Conservation (phyloP, 148 eudicot species). For the Limonium bicolor region DNA sequence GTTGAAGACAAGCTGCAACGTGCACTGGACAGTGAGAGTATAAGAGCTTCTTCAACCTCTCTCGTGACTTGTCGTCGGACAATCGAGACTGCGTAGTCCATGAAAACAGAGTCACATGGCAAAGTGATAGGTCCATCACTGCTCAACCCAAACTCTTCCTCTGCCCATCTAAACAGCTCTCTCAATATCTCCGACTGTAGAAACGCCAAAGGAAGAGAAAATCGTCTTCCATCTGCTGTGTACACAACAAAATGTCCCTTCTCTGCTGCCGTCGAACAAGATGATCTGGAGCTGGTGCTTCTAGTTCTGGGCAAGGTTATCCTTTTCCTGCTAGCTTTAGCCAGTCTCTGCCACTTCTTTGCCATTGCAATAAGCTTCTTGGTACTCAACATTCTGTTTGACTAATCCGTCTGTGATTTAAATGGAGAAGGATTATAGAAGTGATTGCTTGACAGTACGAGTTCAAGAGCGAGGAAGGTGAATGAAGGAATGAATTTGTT, state of each 20-base stretch:
- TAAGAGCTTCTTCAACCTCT: too few relatives aligned
- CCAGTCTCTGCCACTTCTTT: not conserved
- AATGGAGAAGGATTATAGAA: too few relatives aligned
- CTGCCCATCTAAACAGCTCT: conserved; percentile 1
- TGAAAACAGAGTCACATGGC: conserved; percentile 5
- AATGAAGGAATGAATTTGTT: too few relatives aligned
- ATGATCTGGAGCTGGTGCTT: too few relatives aligned
- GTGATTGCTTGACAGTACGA: too few relatives aligned
- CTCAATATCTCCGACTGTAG: not conserved
- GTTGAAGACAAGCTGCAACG: too few relatives aligned
- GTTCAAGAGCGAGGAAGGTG: too few relatives aligned
- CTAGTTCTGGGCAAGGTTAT: not conserved
- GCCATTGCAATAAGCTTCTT: conserved; percentile 5
- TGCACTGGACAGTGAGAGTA: too few relatives aligned
- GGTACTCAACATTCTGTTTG: not conserved
- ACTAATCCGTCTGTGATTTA: too few relatives aligned
- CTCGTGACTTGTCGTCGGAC: conserved; percentile 6
- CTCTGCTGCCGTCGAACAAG: too few relatives aligned
- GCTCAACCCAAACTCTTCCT: conserved; percentile 4
- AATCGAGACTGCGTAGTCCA: conserved; percentile 14
- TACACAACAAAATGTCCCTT: conserved; percentile 8
- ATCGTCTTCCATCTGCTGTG: conserved; percentile 2
- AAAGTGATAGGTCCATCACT: too few relatives aligned
- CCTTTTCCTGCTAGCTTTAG: conserved; percentile 5
- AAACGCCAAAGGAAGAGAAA: conserved; percentile 4